Evolutionary conservation across 495 filamentous ascomycete species (phyloP).

Genomic region (Penicillium coffeae): DNA sequence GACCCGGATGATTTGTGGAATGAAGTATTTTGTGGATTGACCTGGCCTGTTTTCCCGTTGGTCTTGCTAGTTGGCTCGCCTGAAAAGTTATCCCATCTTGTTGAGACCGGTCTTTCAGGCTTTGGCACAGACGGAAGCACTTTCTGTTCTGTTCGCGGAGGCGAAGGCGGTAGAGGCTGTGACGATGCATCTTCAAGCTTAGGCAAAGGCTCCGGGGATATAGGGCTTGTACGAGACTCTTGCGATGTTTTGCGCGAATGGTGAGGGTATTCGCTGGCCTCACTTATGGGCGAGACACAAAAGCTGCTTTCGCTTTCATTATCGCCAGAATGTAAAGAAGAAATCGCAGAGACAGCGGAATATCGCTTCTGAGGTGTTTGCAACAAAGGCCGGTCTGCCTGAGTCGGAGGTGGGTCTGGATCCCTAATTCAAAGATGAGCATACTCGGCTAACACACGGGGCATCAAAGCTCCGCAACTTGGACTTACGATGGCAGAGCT

Average conservation of each 20-base stretch:
- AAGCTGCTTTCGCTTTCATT: slow-evolving; percentile 31
- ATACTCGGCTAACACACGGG: slow-evolving; percentile 1
- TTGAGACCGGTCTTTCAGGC: slow-evolving; percentile 8
- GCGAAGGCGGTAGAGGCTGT: background rate
- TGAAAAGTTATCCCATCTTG: slow-evolving; percentile 49
- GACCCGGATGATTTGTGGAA: slow-evolving; percentile 22
- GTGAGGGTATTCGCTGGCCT: slow-evolving; percentile 10
- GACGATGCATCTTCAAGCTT: background rate
- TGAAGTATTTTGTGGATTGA: slow-evolving; percentile 16
- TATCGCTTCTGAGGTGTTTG: slow-evolving; percentile 4
- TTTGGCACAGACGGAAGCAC: slow-evolving; percentile 1
- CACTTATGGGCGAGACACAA: slow-evolving; percentile 46
- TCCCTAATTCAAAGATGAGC: background rate
- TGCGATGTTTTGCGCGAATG: slow-evolving; percentile 7
- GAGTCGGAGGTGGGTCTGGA: background rate
- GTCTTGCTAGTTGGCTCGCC: slow-evolving; percentile 42
- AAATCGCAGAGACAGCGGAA: slow-evolving; percentile 45
- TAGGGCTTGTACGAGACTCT: background rate
- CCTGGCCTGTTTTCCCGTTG: slow-evolving; percentile 23
- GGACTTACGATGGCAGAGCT: slow-evolving; percentile 40
- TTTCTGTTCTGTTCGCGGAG: background rate
- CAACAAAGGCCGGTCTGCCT: background rate
- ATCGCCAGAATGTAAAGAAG: slow-evolving; percentile 25
- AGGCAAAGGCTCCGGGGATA: background rate
- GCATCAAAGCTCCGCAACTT: background rate